Percentiles rank a stretch among this genome's conserved stretches.
phyloP scores from a whole-genome alignment of 106 monocot genomes.

The Allium sativum region DNA sequence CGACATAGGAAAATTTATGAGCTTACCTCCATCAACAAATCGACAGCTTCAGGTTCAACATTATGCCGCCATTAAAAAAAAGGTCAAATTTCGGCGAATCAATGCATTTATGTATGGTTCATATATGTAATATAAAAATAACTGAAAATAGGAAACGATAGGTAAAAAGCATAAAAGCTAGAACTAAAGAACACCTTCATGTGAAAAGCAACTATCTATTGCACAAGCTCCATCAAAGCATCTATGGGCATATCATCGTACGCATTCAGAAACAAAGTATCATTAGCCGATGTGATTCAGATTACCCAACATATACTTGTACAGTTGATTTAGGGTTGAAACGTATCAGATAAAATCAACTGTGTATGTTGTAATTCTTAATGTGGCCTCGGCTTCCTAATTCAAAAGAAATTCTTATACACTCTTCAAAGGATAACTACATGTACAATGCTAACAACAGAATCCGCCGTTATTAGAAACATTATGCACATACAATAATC shows the following conservation, averaged over 20 bases:
- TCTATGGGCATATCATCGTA: conserved; percentile 57
- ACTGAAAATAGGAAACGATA: not conserved
- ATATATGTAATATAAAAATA: not conserved
- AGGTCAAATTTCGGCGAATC: too few species aligned
- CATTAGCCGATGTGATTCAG: too few species aligned
- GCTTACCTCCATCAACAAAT: conserved; percentile 92
- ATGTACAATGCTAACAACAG: too few species aligned
- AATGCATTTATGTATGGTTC: not conserved
- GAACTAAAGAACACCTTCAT: conserved; percentile 61
- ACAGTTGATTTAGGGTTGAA: too few species aligned
- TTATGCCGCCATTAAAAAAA: conserved; percentile 49
- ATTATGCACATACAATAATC: too few species aligned
- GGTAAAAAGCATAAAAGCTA: not conserved
- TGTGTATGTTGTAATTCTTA: too few species aligned
- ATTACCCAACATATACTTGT: too few species aligned
- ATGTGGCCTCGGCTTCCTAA: too few species aligned
- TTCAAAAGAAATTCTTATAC: too few species aligned
- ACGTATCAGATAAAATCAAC: too few species aligned
- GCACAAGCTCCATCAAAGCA: conserved; percentile 86
- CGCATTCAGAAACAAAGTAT: conserved; percentile 18
- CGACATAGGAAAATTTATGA: not conserved
- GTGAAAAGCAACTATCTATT: conserved; percentile 96
- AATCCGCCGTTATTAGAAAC: too few species aligned
- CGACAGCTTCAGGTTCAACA: conserved; percentile 97
- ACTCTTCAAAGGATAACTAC: too few species aligned